Base-by-base conservation (phyloP, 2,329 filamentous ascomycete genomes). In the Hypoxylon sp. region DNA sequence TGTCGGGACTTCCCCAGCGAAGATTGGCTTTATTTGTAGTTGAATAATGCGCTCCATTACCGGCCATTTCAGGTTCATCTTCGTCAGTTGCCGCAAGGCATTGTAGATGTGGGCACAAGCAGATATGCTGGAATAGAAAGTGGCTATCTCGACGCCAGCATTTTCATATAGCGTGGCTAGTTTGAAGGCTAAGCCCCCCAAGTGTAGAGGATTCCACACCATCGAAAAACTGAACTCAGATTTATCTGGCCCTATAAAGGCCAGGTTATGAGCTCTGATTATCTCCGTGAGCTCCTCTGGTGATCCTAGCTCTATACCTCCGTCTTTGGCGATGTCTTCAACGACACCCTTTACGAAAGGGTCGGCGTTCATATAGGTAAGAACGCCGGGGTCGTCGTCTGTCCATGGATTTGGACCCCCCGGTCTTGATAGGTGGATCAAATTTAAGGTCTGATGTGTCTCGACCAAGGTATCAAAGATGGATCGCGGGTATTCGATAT, bases 41-140 rank as follows among this genome's bases (percentile, higher is more conserved):
- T 58, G 17, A 13, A 58, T 58, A 6, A 58, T 14, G 6, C 17
- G 10, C 2, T 58, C 55, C 55, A 58, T 58, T 6, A 31, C 27
- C 2, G 40, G 27, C 55, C 55, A 58, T 5, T n/a, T 22, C 5
- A 58, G 3, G 17, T 48, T 17, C n/a, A 46, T n/a, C 5, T 17
- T 6, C 1, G 2, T 8, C 2, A 58, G 40, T 35, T 48, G 40
- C 7, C 54, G 13, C 6, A 40, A 30, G n/a, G 55, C 55, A 27
- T 58, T 58, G 30, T 58, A 58, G 10, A 58, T 20, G 11, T 58
- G 55, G 0, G 55, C 55, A 4, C 20, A 13, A 10, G 27, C 17
- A 17, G 48, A 58, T 5, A 58, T 35, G 11, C 40, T 33, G 2
- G 35, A 22, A 30, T 33, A 7, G 11, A 7, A 4, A 10, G 48